Conservation (phyloP, 83 land plant genomes). For the Picea engelmannii region DNA sequence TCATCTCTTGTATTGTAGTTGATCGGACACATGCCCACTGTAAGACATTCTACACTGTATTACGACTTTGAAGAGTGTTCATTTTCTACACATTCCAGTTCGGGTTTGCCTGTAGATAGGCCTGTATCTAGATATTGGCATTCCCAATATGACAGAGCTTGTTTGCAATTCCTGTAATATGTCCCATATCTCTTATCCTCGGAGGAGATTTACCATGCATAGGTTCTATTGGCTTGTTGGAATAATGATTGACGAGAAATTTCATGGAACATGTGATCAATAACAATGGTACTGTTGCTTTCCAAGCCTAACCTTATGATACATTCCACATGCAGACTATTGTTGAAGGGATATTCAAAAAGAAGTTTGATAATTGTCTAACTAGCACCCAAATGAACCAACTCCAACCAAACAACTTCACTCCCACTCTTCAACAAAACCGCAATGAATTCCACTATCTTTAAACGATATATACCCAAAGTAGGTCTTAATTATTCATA, state of each 20-base stretch:
- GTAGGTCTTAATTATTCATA: slow-evolving; percentile 88
- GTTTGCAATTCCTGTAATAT: slow-evolving; percentile 86
- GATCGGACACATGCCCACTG: too few relatives aligned
- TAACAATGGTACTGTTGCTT: slow-evolving; percentile 52
- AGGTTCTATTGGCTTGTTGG: slow-evolving; percentile 62
- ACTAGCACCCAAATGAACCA: slow-evolving; percentile 76
- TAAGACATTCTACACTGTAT: too few relatives aligned
- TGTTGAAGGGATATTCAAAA: slow-evolving; percentile 94
- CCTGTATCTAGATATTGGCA: slow-evolving; percentile 47
- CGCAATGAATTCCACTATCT: slow-evolving; percentile 92
- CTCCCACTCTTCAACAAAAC: slow-evolving; percentile 66
- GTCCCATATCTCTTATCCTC: slow-evolving; percentile 84
- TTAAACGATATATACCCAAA: slow-evolving; percentile 64
- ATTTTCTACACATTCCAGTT: too few relatives aligned
- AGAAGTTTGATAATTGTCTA: slow-evolving; percentile 65
- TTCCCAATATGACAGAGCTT: slow-evolving; percentile 67
- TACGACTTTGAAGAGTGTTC: too few relatives aligned
- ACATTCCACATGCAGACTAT: slow-evolving; percentile 87
- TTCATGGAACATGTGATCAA: slow-evolving; percentile 76
- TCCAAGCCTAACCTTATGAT: slow-evolving; percentile 81
- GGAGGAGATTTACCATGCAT: slow-evolving; percentile 68
- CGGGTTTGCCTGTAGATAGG: slow-evolving; percentile 60
- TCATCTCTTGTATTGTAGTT: too few relatives aligned
- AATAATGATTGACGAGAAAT: slow-evolving; percentile 32
- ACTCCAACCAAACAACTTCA: slow-evolving; percentile 71